These are phyloP conservation scores for Fusarium paranaense DNA, from an alignment of 2,329 filamentous ascomycete species.

Conservation along the genomic window DNA sequence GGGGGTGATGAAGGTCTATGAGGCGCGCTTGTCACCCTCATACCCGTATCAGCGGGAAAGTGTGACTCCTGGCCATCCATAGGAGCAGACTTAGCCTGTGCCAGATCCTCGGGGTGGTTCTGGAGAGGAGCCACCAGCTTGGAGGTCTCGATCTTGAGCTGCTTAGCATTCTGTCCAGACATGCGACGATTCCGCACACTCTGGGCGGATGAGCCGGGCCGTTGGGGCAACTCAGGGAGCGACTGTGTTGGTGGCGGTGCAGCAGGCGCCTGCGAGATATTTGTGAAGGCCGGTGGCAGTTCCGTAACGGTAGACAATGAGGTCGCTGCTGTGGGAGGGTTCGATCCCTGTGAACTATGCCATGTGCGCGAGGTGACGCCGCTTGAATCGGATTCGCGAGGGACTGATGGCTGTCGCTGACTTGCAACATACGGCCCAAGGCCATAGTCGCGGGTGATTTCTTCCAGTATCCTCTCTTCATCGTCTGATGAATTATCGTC, in stretches of 20 bases:
- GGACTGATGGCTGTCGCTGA: conserved; percentile 68
- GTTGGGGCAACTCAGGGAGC: conserved; percentile 57
- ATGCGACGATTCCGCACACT: conserved; percentile 81
- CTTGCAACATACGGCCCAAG: conserved; percentile 79
- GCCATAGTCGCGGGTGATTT: conserved; percentile 86
- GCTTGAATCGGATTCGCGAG: conserved; percentile 86
- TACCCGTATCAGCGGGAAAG: conserved; percentile 6
- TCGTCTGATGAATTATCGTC: conserved; percentile 75
- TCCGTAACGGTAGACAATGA: conserved; percentile 76
- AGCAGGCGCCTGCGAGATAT: conserved; percentile 42
- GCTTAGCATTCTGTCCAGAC: conserved; percentile 83
- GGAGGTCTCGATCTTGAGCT: conserved; percentile 88
- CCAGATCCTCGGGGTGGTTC: conserved; percentile 20
- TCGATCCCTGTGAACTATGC: conserved; percentile 82
- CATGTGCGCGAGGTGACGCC: conserved; percentile 81
- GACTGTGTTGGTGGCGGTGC: conserved; percentile 63
- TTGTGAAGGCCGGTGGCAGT: conserved; percentile 47
- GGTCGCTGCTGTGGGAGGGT: conserved; percentile 61
- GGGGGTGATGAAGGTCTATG: conserved; percentile 42
- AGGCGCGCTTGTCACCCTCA: conserved; percentile 16
- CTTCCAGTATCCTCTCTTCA: conserved; percentile 83
- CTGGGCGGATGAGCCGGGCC: conserved; percentile 49
- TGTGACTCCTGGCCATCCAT: conserved; percentile 19
- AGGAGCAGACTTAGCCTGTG: conserved; percentile 24
- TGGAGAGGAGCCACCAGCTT: conserved; percentile 44